phyloP scores from a whole-genome alignment of 2,329 filamentous ascomycete genomes.

The Fusarium mexicanum region DNA sequence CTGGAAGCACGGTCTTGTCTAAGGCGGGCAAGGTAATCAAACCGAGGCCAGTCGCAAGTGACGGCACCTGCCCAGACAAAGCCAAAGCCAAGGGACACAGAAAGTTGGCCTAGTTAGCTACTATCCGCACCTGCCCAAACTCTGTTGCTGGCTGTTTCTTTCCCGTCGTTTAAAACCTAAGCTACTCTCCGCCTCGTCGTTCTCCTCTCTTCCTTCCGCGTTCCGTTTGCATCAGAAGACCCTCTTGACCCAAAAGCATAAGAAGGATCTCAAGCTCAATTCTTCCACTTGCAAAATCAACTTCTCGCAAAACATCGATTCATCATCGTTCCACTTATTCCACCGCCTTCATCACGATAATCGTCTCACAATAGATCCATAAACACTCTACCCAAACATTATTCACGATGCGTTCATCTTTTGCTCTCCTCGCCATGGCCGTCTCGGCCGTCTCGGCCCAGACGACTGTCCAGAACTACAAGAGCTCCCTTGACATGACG shows the following conservation, averaged over 20 bases:
- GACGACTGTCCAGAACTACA: slow-evolving; percentile 53
- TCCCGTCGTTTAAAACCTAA: slow-evolving; percentile 37
- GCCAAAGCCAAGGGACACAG: slow-evolving; percentile 22
- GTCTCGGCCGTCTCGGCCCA: slow-evolving; percentile 54
- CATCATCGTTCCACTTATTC: slow-evolving; percentile 38
- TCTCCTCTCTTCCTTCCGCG: slow-evolving; percentile 17
- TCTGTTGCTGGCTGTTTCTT: not conserved
- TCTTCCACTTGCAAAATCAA: slow-evolving; percentile 8
- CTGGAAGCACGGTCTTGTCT: slow-evolving; percentile 33
- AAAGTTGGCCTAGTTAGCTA: not conserved
- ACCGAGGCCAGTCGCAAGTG: slow-evolving; percentile 38
- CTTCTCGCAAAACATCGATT: slow-evolving; percentile 22
- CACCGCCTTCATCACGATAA: slow-evolving; percentile 12
- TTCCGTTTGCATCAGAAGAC: slow-evolving; percentile 12
- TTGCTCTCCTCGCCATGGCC: slow-evolving; percentile 57
- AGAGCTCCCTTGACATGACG: slow-evolving; percentile 52
- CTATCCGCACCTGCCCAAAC: slow-evolving; percentile 8
- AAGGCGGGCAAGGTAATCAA: slow-evolving; percentile 38
- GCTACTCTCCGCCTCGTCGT: slow-evolving; percentile 25
- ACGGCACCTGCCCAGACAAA: slow-evolving; percentile 35
- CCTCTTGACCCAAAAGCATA: slow-evolving; percentile 17
- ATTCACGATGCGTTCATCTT: slow-evolving; percentile 54
- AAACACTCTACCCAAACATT: slow-evolving; percentile 20
- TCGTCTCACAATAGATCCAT: slow-evolving; percentile 5
- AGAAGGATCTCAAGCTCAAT: slow-evolving; percentile 14